Evolutionary conservation across 176 grass and related monocot species (phyloP).

Genomic region (maize (Zea mays)): Zm-B73-REFERENCE-NAM-5.0 NC_050099.1:247035501-247036000

Average conservation of each 20-base stretch:
- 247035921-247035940: background rate
- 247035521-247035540: background rate
- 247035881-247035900: background rate
- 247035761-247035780: background rate
- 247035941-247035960: background rate
- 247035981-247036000: background rate
- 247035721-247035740: background rate
- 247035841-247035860: fast-evolving
- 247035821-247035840: background rate
- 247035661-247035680: background rate
- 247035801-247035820: background rate
- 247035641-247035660: background rate
- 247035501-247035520: background rate
- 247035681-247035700: background rate
- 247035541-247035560: background rate
- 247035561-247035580: background rate
- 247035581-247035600: background rate
- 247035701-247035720: background rate
- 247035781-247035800: background rate
- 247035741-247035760: background rate
- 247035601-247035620: background rate
- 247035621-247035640: background rate
- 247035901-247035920: no score
- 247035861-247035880: background rate
- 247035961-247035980: background rate